Percentiles rank a stretch among this genome's conserved stretches.
These are phyloP conservation scores for Cardamine occulta DNA, from an alignment of 345 rosid species.

Conservation along the genomic window DNA sequence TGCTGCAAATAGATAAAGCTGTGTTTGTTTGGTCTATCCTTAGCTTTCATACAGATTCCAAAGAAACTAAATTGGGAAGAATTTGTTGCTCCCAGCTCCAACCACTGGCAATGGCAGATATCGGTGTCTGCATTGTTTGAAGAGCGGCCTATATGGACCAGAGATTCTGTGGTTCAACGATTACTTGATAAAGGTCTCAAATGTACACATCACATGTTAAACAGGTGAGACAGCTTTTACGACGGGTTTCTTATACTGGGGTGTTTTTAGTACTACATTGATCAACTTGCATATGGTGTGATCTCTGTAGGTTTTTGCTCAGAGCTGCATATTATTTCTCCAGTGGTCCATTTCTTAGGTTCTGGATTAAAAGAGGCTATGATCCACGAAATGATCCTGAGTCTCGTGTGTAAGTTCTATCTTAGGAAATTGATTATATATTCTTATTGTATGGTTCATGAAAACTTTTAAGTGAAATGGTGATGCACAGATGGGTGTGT, in stretches of 20 bases:
- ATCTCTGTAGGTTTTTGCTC: constrained; percentile 68
- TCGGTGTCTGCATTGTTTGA: constrained; percentile 81
- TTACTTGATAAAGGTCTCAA: constrained; percentile 70
- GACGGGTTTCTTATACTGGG: neutral
- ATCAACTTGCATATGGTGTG: constrained; percentile 2
- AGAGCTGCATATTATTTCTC: constrained; percentile 90
- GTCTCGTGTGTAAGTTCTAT: constrained; percentile 81
- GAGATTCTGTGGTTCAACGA: constrained; percentile 65
- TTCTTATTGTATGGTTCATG: neutral
- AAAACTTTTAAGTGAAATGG: neutral
- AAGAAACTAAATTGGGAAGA: constrained; percentile 78
- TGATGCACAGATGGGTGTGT: neutral
- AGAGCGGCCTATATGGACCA: constrained; percentile 90
- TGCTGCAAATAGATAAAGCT: constrained; percentile 8
- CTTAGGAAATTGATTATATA: neutral
- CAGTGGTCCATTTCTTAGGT: constrained; percentile 82
- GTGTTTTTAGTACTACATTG: constrained; percentile 4
- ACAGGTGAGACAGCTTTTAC: constrained; percentile 56
- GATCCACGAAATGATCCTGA: constrained; percentile 97
- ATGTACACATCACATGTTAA: constrained; percentile 62
- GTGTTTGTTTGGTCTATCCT: constrained; percentile 47
- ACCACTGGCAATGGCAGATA: constrained; percentile 76
- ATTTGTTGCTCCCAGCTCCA: constrained; percentile 52
- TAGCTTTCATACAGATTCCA: constrained; percentile 84
- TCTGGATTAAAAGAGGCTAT: constrained; percentile 97